phyloP scores from a whole-genome alignment of 495 filamentous ascomycete species.

The Neurospora sp. region DNA sequence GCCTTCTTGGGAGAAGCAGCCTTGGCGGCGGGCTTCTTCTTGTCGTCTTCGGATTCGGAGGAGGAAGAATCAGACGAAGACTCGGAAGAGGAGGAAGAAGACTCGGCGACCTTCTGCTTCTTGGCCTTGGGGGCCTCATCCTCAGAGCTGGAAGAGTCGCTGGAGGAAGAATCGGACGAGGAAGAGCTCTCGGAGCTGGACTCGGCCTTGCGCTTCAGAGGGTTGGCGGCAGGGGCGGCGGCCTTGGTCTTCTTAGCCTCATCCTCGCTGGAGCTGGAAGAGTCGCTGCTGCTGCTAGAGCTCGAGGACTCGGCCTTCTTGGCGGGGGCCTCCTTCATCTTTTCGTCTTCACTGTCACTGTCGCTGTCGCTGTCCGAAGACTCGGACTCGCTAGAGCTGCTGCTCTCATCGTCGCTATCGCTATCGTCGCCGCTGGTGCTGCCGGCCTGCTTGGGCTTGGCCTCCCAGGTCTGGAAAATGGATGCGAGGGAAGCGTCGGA shows the following conservation, averaged over 20 bases:
- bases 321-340: conserved; percentile 43
- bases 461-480: conserved; percentile 39
- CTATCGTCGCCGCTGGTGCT: conserved; percentile 44
- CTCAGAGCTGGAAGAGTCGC: conserved; percentile 10
- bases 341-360: conserved; percentile 47
- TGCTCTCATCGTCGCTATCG: conserved; percentile 63
- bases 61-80: conserved; percentile 28
- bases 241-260: conserved; percentile 39
- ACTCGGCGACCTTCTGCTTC: conserved; percentile 19
- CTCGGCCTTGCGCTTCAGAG: conserved; percentile 56
- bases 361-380: conserved; percentile 43
- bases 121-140: conserved; percentile 17
- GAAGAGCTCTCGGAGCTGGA: conserved; percentile 35
- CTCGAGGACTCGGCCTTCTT: conserved; percentile 20
- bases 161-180: conserved; percentile 25
- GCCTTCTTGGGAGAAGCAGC: conserved; percentile 12
- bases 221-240: conserved; percentile 21
- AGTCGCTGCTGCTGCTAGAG: conserved; percentile 34
- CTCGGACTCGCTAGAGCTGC: conserved; percentile 4
- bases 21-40: conserved; percentile 9
- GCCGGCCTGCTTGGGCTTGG: conserved; percentile 22
- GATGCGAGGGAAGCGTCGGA: conserved; percentile 28
- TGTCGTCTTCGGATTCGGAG: conserved; percentile 35
- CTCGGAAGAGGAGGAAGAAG: conserved; percentile 24
- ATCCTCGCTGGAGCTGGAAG: conserved; percentile 48